Evolutionary conservation across 225 moss, liverwort and hornwort species (phyloP), one percentile per base, ranked within the genome.

Genomic region (Polytrichum formosum): DNA sequence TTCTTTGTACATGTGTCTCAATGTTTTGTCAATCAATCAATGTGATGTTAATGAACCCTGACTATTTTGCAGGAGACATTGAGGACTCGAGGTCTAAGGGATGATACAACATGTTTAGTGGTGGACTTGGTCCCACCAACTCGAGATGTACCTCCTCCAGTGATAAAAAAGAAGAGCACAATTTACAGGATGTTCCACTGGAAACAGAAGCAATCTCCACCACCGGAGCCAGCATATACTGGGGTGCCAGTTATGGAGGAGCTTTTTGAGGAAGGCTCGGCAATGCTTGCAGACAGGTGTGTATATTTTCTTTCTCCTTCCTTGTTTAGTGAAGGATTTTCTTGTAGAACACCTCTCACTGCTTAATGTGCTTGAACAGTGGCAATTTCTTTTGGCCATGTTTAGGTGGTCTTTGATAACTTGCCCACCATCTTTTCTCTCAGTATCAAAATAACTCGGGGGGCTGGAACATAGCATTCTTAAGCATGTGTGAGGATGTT

Each of bases 251-350:
- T 87, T 5, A 80, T 91, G 74, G 90, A 94, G 74, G 90, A 90
- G 77, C 63, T 94, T 33, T 94, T 91, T 69, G 91, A 94, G 65
- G 94, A 94, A 78, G 94, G 94, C 6, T 94, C 90, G 27, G 94
- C 94, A 35, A 83, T 87, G 77, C 82, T 94, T 23, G 84, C 88
- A 5, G 85, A 94, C 58, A 85, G 85, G 88, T 87, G 46, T 46
- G 13, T 4, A 46, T 13, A 46, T 13, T 46, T 46, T 46, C 46
- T 16, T 16, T 16, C 46, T 46, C 13, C 13, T 46, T 46, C 46
- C 6, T 6, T 29, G 5, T 35, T 35, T 9, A 13, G 46, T 46
- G 13, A 46, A 0, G 13, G 4, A 46, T 46, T 13, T 46, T 3
- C 4, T 16, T 46, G 46, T 16, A 46, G 46, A 46, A 46, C 16